Conservation (phyloP, 495 filamentous ascomycete species). For the Bacidia gigantensis region DNA sequence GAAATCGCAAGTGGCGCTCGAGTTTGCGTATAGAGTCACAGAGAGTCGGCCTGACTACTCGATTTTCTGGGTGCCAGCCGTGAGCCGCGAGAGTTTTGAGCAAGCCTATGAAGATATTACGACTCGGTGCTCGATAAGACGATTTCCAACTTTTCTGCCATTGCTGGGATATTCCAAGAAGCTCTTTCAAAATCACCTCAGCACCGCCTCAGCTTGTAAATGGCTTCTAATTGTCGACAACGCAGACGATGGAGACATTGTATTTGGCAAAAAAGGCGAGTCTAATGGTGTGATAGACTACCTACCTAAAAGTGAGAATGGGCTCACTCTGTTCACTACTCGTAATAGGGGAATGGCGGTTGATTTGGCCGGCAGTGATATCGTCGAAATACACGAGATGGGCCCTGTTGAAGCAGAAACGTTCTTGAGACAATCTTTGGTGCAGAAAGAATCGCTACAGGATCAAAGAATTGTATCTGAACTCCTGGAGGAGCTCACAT, state of each 20-base stretch:
- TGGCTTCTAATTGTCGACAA: conserved; percentile 34
- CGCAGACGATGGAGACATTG: conserved; percentile 24
- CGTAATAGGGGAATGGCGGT: conserved; percentile 22
- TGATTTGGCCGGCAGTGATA: conserved; percentile 10
- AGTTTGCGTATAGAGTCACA: conserved; percentile 29
- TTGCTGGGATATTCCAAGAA: conserved; percentile 19
- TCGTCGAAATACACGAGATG: conserved; percentile 22
- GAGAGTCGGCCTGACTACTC: conserved; percentile 28
- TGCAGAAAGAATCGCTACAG: conserved; percentile 15
- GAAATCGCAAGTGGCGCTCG: conserved; percentile 27
- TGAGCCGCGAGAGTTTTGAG: conserved; percentile 28
- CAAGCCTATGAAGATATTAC: conserved; percentile 34
- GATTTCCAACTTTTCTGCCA: conserved; percentile 4
- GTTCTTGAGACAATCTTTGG: conserved; percentile 17
- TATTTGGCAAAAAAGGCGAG: not conserved
- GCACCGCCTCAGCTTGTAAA: conserved; percentile 12
- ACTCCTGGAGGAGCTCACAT: conserved; percentile 22
- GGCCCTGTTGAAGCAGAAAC: conserved; percentile 14
- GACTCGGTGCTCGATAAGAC: not conserved
- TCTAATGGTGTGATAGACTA: conserved; percentile 5
- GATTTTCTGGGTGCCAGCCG: conserved; percentile 36
- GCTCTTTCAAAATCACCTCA: conserved; percentile 23
- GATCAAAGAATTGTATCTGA: conserved; percentile 7
- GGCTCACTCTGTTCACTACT: conserved; percentile 28
- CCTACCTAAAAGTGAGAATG: conserved; percentile 21